phyloP scores from a whole-genome alignment of 108 stramenopile species.

The Schizochytrium sp. region DNA sequence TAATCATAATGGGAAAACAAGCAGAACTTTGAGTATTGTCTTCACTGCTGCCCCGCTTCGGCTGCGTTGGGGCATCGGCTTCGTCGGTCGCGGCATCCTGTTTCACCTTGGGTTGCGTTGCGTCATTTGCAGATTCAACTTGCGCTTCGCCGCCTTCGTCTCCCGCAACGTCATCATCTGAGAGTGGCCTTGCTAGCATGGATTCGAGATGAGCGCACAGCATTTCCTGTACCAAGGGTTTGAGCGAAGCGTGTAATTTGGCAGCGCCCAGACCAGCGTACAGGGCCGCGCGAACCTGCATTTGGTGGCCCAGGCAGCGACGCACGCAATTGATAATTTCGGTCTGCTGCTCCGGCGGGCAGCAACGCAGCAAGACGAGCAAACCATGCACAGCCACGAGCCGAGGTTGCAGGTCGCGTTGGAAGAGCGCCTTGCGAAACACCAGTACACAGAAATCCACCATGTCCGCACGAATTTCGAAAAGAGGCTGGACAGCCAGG shows the following conservation, averaged over 20 bases:
- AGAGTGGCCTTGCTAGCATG: not conserved
- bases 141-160: not conserved
- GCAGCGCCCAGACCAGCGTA: not conserved
- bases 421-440: slow-evolving; percentile 8
- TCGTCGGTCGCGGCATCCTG: too few species aligned
- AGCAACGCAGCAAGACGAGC: not conserved
- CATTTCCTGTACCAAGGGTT: not conserved
- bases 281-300: not conserved
- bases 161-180: not conserved
- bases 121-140: not conserved
- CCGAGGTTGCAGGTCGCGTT: slow-evolving; percentile 2
- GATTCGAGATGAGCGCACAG: not conserved
- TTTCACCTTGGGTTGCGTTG: not conserved
- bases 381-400: slow-evolving; percentile 6
- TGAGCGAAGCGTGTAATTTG: not conserved
- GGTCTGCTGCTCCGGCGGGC: not conserved
- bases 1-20: not conserved
- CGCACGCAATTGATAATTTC: slow-evolving; percentile 7
- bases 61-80: too few species aligned
- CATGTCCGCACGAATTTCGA: not conserved
- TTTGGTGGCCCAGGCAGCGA: not conserved
- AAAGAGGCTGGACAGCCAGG: not conserved
- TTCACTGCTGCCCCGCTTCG: too few species aligned
- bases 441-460: not conserved
- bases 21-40: too few species aligned